Evolutionary conservation across 1,139 yeast genomes (phyloP).

Genomic region (Saccharomyces hybrid): DNA sequence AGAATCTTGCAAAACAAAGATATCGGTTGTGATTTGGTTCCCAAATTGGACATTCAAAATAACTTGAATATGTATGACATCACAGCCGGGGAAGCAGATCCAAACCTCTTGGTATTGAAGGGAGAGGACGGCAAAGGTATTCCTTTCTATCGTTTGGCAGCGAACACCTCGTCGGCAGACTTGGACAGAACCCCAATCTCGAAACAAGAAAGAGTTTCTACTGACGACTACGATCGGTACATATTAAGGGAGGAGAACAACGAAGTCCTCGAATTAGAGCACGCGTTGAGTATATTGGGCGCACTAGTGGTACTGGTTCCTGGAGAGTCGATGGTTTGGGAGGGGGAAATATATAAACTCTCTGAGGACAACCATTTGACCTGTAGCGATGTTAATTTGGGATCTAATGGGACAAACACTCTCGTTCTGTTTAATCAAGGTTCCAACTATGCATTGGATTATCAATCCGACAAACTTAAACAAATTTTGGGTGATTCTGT

Average conservation of each 20-base stretch:
- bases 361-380: conserved; percentile 17
- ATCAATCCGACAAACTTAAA: conserved; percentile 38
- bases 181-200: background rate
- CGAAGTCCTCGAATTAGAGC: background rate
- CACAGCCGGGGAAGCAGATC: conserved; percentile 15
- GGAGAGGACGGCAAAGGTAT: background rate
- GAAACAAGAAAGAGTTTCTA: background rate
- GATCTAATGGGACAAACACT: conserved; percentile 50
- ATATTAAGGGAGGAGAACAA: background rate
- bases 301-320: conserved; percentile 63
- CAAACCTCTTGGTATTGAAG: conserved; percentile 5
- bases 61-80: conserved; percentile 20
- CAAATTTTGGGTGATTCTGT: conserved; percentile 49
- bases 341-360: conserved; percentile 60
- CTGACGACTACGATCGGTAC: background rate
- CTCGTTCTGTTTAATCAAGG: conserved; percentile 62
- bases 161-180: background rate
- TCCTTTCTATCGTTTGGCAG: background rate
- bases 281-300: background rate
- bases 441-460: conserved; percentile 40
- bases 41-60: conserved; percentile 20
- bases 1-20: conserved; percentile 29
- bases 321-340: conserved; percentile 81
- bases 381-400: conserved; percentile 22
- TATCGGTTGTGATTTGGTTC: conserved; percentile 31